phyloP scores from a whole-genome alignment of 2,329 filamentous ascomycete species.

The Tolypocladium album region DNA sequence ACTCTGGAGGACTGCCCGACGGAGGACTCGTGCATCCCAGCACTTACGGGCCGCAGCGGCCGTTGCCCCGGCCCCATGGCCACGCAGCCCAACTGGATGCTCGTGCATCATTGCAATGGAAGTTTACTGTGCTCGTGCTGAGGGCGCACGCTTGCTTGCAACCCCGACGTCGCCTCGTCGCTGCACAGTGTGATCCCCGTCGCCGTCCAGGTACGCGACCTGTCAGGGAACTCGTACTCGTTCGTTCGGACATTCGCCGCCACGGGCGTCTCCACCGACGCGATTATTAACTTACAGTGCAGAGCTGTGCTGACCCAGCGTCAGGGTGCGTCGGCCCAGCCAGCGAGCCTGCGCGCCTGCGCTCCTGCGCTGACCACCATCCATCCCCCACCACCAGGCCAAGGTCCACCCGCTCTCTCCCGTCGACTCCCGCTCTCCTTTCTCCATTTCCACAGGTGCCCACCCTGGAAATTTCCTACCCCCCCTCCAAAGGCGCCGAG shows the following conservation, averaged over 20 bases:
- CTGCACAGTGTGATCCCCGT: neutral
- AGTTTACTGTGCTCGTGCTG: no score
- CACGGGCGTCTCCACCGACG: neutral
- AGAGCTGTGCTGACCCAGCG: neutral
- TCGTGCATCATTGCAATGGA: no score
- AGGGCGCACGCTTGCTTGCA: no score
- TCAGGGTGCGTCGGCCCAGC: neutral
- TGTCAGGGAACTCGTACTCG: neutral
- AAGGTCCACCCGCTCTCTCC: constrained; percentile 1
- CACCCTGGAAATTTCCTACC: constrained; percentile 10
- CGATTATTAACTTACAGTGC: neutral
- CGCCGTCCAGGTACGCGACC: no score
- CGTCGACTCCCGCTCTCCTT: constrained; percentile 4
- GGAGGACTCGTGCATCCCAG: no score
- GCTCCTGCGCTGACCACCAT: neutral
- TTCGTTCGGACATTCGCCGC: neutral
- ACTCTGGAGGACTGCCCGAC: no score
- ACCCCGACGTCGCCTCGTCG: no score
- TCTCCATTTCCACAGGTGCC: constrained; percentile 8
- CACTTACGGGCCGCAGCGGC: no score
- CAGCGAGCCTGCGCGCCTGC: neutral
- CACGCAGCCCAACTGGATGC: no score
- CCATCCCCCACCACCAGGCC: neutral
- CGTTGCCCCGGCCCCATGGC: no score
- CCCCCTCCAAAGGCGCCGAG: neutral